Percentiles rank a stretch among this genome's conserved stretches.
Conservation (phyloP, 192 early-diverging fungal genomes). For the Chytriomyces hyalinus region DNA sequence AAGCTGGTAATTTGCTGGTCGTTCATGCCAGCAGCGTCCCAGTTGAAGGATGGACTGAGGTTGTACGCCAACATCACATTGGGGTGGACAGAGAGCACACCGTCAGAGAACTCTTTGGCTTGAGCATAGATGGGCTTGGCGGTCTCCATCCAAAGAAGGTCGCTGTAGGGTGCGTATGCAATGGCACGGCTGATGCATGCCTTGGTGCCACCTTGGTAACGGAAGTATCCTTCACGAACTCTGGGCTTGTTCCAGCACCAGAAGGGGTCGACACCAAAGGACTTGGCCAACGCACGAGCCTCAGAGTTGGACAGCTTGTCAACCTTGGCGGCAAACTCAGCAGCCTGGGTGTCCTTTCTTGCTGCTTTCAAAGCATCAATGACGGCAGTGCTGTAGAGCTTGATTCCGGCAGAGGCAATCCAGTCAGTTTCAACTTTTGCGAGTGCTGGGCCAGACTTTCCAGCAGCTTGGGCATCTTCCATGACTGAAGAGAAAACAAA, state of each 20-base stretch:
- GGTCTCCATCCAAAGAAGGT: slow-evolving; percentile 97
- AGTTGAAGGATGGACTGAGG: slow-evolving; percentile 97
- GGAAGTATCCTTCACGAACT: slow-evolving; percentile 94
- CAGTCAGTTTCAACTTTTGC: slow-evolving; percentile 85
- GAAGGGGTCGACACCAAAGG: slow-evolving; percentile 70
- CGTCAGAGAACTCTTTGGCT: slow-evolving; percentile 87
- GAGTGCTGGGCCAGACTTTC: slow-evolving; percentile 74
- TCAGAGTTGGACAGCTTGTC: slow-evolving; percentile 77
- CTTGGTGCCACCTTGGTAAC: slow-evolving; percentile 93
- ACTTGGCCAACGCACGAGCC: slow-evolving; percentile 79
- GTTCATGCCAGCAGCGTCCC: slow-evolving; percentile 93
- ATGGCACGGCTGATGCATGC: slow-evolving; percentile 82
- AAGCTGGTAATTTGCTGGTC: slow-evolving; percentile 88
- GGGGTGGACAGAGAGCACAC: slow-evolving; percentile 80
- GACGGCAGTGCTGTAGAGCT: slow-evolving; percentile 82
- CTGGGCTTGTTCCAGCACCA: slow-evolving; percentile 93
- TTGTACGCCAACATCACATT: slow-evolving; percentile 93
- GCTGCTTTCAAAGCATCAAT: slow-evolving; percentile 72
- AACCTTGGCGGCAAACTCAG: slow-evolving; percentile 57
- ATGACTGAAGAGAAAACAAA: slow-evolving; percentile 54
- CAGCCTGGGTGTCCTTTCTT: slow-evolving; percentile 55
- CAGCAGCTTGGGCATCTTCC: slow-evolving; percentile 77
- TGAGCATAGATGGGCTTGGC: slow-evolving; percentile 91
- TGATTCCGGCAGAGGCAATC: slow-evolving; percentile 78
- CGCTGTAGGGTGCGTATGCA: slow-evolving; percentile 87